Percentiles rank a stretch among this genome's conserved stretches.
These are phyloP conservation scores for Wolfiporia cocos DNA, from an alignment of 1,284 basidiomycete genomes.

Conservation along the genomic window DNA sequence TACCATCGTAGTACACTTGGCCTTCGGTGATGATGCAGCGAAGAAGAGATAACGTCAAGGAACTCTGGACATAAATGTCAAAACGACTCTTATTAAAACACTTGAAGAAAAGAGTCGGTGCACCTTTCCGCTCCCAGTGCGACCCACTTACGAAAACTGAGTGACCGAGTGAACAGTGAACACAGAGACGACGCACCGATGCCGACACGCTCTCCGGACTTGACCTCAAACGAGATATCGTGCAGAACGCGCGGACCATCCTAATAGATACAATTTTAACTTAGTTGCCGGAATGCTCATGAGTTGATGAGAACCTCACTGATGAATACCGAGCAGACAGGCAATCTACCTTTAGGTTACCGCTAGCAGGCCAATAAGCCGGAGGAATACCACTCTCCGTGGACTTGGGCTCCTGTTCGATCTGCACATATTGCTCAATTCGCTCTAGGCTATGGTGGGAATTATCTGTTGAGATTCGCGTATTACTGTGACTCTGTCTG, in stretches of 20 bases:
- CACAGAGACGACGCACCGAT: constrained; percentile 26
- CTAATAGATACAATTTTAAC: constrained; percentile 10
- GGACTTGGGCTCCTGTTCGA: constrained; percentile 62
- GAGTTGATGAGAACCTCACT: constrained; percentile 10
- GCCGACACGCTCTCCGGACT: constrained; percentile 49
- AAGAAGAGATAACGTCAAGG: constrained; percentile 35
- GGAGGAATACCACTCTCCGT: constrained; percentile 49
- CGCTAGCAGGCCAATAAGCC: constrained; percentile 77
- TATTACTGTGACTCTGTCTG: not conserved
- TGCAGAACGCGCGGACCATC: constrained; percentile 42
- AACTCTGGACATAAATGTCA: constrained; percentile 14
- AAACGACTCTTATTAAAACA: not conserved
- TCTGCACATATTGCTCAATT: constrained; percentile 61
- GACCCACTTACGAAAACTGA: constrained; percentile 34
- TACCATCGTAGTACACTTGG: constrained; percentile 31
- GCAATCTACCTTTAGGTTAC: constrained; percentile 57
- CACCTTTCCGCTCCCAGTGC: constrained; percentile 76
- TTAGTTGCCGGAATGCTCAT: too few relatives aligned
- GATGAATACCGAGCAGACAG: constrained; percentile 51
- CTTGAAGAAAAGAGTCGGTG: too few relatives aligned
- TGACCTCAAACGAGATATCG: constrained; percentile 41
- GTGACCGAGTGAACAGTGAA: not conserved
- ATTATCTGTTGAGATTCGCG: not conserved
- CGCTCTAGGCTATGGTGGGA: constrained; percentile 14
- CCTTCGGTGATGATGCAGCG: constrained; percentile 45